These are phyloP conservation scores for Coniosporium tulheliwenetii DNA, from an alignment of 2,329 filamentous ascomycete species.

Conservation along the genomic window DNA sequence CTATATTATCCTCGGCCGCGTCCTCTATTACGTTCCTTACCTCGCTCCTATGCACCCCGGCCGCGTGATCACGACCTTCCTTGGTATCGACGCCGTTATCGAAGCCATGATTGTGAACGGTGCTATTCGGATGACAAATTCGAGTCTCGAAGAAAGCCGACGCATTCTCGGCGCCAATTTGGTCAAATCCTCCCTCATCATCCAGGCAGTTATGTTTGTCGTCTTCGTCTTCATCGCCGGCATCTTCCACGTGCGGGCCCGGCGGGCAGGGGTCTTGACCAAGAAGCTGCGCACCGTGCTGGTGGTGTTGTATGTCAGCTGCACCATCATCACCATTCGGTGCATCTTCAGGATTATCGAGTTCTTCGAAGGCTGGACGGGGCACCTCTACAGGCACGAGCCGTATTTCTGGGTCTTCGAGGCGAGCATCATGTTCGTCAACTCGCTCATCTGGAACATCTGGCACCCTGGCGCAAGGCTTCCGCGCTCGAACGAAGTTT, in stretches of 20 bases:
- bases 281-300: conserved; percentile 27
- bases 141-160: conserved; percentile 16
- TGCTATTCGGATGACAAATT: conserved; percentile 28
- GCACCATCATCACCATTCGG: conserved; percentile 28
- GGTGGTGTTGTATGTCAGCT: conserved; percentile 32
- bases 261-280: conserved; percentile 22
- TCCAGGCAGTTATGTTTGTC: conserved; percentile 34
- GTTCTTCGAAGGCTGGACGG: conserved; percentile 24
- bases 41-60: conserved; percentile 42
- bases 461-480: conserved; percentile 35
- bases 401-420: conserved; percentile 41
- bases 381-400: conserved; percentile 26
- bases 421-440: conserved; percentile 33
- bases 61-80: conserved; percentile 42
- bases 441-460: conserved; percentile 34
- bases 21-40: conserved; percentile 46
- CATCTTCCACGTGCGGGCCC: conserved; percentile 29
- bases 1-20: conserved; percentile 44
- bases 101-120: conserved; percentile 37
- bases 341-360: conserved; percentile 39
- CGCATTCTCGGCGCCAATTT: conserved; percentile 28
- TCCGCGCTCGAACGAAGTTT: conserved; percentile 33
- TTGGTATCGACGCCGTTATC: conserved; percentile 35
- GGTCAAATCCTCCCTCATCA: conserved; percentile 32
- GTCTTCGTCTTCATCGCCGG: conserved; percentile 32